phyloP scores from a whole-genome alignment of 495 filamentous ascomycete genomes.

The Hypomontagnella submonticulosa region DNA sequence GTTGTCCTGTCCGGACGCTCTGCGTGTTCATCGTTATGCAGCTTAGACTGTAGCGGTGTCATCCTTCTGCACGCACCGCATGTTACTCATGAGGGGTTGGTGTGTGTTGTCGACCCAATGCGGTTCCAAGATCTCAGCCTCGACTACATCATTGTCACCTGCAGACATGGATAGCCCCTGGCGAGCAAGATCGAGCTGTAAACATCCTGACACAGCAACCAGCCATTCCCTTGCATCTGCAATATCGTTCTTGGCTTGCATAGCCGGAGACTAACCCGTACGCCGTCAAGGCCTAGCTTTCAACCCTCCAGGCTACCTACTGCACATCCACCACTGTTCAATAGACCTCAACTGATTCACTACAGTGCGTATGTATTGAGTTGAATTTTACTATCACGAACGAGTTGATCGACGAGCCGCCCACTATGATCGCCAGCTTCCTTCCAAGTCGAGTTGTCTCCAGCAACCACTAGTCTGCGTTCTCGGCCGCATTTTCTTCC shows the following conservation, averaged over 20 bases:
- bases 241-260: conserved; percentile 40
- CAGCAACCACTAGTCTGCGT: conserved; percentile 19
- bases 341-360: conserved; percentile 21
- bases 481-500: conserved; percentile 21
- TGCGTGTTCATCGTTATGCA: conserved; percentile 26
- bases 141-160: conserved; percentile 44
- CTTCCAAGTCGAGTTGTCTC: conserved; percentile 26
- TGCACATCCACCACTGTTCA: conserved; percentile 21
- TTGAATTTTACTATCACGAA: conserved; percentile 19
- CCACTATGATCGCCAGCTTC: conserved; percentile 24
- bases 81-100: conserved; percentile 43
- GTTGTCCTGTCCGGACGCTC: conserved; percentile 2
- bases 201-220: conserved; percentile 32
- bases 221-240: conserved; percentile 40
- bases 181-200: conserved; percentile 30
- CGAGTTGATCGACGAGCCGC: conserved; percentile 27
- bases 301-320: conserved; percentile 14
- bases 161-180: conserved; percentile 36
- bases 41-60: conserved; percentile 28
- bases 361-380: conserved; percentile 31
- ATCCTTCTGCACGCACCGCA: conserved; percentile 23
- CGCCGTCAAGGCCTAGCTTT: conserved; percentile 16
- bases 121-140: conserved; percentile 38
- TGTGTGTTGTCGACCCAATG: conserved; percentile 39
- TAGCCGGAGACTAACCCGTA: conserved; percentile 15